phyloP scores from a whole-genome alignment of 73 alveolate species.

The Paramecium sexaurelia region DNA sequence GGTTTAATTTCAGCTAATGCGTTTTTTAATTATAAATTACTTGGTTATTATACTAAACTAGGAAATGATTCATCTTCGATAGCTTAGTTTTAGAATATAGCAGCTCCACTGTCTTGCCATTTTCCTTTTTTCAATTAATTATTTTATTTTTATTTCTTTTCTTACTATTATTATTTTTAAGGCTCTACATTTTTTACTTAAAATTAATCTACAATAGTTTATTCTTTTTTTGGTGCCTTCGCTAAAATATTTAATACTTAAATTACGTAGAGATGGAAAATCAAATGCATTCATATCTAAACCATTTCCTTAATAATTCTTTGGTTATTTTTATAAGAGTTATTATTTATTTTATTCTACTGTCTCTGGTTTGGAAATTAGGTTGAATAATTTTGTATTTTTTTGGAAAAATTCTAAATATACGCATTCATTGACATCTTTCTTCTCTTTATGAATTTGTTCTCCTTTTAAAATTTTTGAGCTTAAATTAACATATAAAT shows the following conservation, averaged over 20 bases:
- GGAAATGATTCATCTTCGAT: background rate
- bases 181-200: background rate
- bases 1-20: background rate
- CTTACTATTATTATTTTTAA: background rate
- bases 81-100: background rate
- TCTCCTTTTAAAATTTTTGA: background rate
- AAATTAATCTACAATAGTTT: background rate
- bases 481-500: slow-evolving; percentile 40
- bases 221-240: background rate
- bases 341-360: background rate
- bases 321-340: background rate
- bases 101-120: background rate
- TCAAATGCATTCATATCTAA: background rate
- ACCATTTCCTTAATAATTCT: background rate
- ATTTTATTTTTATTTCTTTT: background rate
- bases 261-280: slow-evolving; percentile 11
- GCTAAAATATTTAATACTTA: background rate
- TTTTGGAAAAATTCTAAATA: background rate
- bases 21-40: background rate
- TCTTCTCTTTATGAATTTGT: slow-evolving; percentile 18
- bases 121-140: background rate
- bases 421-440: slow-evolving; percentile 45
- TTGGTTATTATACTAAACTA: background rate
- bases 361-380: background rate
- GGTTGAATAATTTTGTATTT: background rate